Conservation (phyloP, 768 basidiomycete genomes). For the Tylopilus sp. region DNA sequence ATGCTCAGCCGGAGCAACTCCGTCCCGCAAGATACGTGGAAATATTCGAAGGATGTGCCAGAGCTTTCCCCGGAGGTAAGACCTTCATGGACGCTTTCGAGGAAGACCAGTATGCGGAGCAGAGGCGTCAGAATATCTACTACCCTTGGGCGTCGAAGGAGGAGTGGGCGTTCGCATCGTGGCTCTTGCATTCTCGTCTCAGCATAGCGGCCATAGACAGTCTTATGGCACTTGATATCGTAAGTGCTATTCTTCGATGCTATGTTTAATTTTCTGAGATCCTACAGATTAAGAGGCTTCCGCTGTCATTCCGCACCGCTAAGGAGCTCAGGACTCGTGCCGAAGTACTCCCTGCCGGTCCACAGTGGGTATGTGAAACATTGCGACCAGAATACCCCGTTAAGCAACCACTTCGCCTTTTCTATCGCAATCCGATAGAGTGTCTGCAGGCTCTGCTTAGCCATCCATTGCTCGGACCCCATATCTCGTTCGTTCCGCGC, state of each 20-base stretch:
- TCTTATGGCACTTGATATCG: too few relatives aligned
- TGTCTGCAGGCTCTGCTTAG: neutral
- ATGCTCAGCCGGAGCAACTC: neutral
- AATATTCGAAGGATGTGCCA: neutral
- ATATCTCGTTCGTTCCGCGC: neutral
- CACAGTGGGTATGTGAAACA: neutral
- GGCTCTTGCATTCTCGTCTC: neutral
- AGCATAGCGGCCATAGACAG: neutral
- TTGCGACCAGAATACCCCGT: too few relatives aligned
- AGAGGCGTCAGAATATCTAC: neutral
- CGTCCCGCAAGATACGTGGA: neutral
- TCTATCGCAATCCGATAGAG: neutral
- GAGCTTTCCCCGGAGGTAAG: neutral
- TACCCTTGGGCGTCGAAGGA: neutral
- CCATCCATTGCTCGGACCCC: neutral
- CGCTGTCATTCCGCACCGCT: neutral
- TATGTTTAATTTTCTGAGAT: conserved; percentile 13
- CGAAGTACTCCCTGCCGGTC: neutral
- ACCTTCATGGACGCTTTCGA: neutral
- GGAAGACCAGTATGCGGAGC: neutral
- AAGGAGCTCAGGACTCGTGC: neutral
- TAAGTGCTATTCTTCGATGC: neutral
- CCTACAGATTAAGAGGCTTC: neutral
- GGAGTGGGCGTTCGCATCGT: neutral
- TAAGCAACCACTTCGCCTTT: neutral